These are phyloP conservation scores for Aphanomyces stellatus DNA, from an alignment of 352 stramenopile genomes.

Conservation along the genomic window DNA sequence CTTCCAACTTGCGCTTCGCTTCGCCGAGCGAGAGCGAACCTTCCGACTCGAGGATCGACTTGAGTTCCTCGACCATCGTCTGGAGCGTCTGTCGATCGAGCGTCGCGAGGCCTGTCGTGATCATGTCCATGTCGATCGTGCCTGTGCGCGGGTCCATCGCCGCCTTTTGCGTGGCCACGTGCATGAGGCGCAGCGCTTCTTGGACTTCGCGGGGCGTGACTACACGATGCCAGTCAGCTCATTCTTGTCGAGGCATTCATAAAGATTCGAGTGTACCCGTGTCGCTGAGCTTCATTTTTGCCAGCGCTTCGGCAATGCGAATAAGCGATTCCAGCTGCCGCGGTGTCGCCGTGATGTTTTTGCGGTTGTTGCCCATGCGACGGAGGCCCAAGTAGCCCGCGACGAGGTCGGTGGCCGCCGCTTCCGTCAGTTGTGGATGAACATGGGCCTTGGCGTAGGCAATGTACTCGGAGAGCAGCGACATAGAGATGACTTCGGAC, in stretches of 20 bases:
- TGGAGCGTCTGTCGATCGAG: constrained; percentile 79
- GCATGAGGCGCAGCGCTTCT: constrained; percentile 96
- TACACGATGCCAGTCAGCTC: constrained; percentile 1
- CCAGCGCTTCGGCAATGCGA: constrained; percentile 95
- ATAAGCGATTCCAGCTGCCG: constrained; percentile 98
- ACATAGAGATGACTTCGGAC: constrained; percentile 68
- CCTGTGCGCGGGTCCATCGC: constrained; percentile 97
- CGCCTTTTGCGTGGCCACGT: constrained; percentile 93
- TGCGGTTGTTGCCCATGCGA: constrained; percentile 70
- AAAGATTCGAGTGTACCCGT: constrained; percentile 13
- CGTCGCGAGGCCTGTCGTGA: constrained; percentile 90
- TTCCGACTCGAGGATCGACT: constrained; percentile 43
- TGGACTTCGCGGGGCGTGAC: constrained; percentile 81
- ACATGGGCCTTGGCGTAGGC: constrained; percentile 91
- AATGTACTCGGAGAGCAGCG: constrained; percentile 92
- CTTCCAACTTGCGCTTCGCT: constrained; percentile 75
- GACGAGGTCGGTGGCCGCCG: constrained; percentile 87
- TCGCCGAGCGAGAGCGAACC: constrained; percentile 80
- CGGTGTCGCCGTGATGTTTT: constrained; percentile 97
- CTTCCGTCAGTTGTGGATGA: constrained; percentile 85
- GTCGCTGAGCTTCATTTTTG: constrained; percentile 89
- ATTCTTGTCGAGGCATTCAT: background rate
- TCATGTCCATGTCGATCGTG: constrained; percentile 99
- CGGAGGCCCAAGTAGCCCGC: constrained; percentile 91
- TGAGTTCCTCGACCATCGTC: constrained; percentile 47